A percentile compares a stretch with the other conserved stretches of the same genome.
Evolutionary conservation across 202 grass and related monocot species (phyloP).

Genomic region (Carex arenaria): DNA sequence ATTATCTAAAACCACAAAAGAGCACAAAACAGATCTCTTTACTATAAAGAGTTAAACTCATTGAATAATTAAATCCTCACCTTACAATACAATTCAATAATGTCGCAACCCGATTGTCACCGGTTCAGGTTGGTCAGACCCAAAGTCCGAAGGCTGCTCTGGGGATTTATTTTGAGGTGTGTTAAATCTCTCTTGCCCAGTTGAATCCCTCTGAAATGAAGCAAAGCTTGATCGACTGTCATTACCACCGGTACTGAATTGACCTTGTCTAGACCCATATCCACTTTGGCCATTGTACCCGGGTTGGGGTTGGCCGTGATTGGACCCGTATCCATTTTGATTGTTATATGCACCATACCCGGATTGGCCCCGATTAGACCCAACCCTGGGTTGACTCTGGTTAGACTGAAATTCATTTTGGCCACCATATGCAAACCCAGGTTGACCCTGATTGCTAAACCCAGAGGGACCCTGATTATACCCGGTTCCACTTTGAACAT

Average conservation of each 20-base stretch:
- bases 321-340: conserved; percentile 17
- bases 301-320: background rate
- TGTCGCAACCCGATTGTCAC: background rate
- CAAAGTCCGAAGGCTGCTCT: background rate
- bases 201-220: background rate
- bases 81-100: background rate
- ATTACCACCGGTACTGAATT: background rate
- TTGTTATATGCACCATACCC: conserved; percentile 14
- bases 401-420: conserved; percentile 22
- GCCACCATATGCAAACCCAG: conserved; percentile 16
- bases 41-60: background rate
- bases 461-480: conserved; percentile 11
- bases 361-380: conserved; percentile 23
- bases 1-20: background rate
- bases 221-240: background rate
- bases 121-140: background rate
- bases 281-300: conserved; percentile 19
- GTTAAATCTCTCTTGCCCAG: conserved; percentile 3
- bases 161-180: background rate
- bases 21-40: background rate
- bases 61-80: background rate
- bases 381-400: conserved; percentile 29
- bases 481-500: conserved; percentile 24
- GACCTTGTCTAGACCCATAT: background rate
- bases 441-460: conserved; percentile 26